Evolutionary conservation across 2,329 filamentous ascomycete genomes (phyloP).

Genomic region (Penicillium sp.): DNA sequence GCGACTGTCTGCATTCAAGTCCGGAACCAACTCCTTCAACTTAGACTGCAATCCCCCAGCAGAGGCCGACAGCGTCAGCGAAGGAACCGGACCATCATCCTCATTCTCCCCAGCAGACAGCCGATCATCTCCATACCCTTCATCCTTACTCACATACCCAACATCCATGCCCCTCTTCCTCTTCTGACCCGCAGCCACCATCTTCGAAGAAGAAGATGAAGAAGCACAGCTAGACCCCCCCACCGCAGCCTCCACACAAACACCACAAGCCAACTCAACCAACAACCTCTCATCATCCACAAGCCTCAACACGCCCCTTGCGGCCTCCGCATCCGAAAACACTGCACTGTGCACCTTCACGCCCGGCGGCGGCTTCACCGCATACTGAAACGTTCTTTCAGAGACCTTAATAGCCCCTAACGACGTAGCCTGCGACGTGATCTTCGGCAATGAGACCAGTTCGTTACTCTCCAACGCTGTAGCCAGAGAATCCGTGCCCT

Average conservation of each 20-base stretch:
- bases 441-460: conserved; percentile 57
- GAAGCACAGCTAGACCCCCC: too few species aligned
- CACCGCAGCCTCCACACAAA: conserved; percentile 55
- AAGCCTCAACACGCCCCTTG: conserved; percentile 64
- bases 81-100: too few species aligned
- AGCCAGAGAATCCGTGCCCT: conserved; percentile 61
- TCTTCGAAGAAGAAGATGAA: too few species aligned
- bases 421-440: conserved; percentile 66
- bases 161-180: conserved; percentile 21
- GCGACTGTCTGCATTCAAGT: conserved; percentile 57
- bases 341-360: conserved; percentile 53
- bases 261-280: conserved; percentile 78
- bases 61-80: too few species aligned
- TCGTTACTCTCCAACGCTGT: conserved; percentile 47
- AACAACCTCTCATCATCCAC: conserved; percentile 73
- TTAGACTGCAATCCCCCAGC: too few species aligned
- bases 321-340: conserved; percentile 67
- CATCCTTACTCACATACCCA: too few species aligned
- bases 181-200: too few species aligned
- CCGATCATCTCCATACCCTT: conserved; percentile 32
- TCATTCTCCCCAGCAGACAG: too few species aligned
- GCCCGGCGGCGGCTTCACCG: conserved; percentile 37
- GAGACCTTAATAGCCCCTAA: conserved; percentile 67
- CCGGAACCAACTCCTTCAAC: conserved; percentile 54
- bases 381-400: conserved; percentile 58